These are phyloP conservation scores for Priceomyces haplophilus DNA, from an alignment of 805 yeast species.

Conservation along the genomic window DNA sequence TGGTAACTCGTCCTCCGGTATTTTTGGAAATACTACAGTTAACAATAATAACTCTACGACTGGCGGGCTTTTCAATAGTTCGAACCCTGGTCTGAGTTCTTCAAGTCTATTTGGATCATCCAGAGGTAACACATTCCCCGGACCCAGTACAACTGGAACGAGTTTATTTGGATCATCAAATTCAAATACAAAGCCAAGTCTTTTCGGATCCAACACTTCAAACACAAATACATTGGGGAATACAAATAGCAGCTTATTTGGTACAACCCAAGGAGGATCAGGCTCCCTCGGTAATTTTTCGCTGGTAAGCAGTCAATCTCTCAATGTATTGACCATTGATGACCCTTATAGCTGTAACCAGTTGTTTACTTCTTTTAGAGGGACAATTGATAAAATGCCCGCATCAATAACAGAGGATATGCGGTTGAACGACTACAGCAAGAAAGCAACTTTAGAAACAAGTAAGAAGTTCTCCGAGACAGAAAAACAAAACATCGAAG, in stretches of 20 bases:
- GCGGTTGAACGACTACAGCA: slow-evolving; percentile 13
- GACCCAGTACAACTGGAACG: neutral
- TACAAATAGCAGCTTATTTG: slow-evolving; percentile 1
- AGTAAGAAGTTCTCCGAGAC: slow-evolving; percentile 17
- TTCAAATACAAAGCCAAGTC: neutral
- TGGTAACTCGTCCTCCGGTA: slow-evolving; percentile 10
- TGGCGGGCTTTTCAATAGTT: slow-evolving; percentile 25
- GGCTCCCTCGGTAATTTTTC: neutral
- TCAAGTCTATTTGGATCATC: slow-evolving; percentile 1
- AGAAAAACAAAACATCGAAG: slow-evolving; percentile 7
- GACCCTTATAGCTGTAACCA: slow-evolving; percentile 32
- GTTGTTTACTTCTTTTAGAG: slow-evolving; percentile 21
- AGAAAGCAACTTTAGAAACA: slow-evolving; percentile 11
- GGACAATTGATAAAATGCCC: slow-evolving; percentile 25
- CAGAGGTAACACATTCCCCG: neutral
- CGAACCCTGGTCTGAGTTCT: neutral
- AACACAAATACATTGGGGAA: neutral
- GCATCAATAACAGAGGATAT: slow-evolving; percentile 30
- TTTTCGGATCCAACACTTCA: slow-evolving; percentile 1
- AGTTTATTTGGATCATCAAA: neutral
- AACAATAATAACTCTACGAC: slow-evolving; percentile 7
- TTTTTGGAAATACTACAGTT: slow-evolving; percentile 20
- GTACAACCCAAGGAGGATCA: neutral
- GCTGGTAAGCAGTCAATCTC: neutral
- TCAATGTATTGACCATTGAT: slow-evolving; percentile 2